Percentiles rank a stretch among this genome's conserved stretches.
Evolutionary conservation across 1,139 yeast species (phyloP).

Genomic region (Hyphopichia wangnamkhiaoensis): DNA sequence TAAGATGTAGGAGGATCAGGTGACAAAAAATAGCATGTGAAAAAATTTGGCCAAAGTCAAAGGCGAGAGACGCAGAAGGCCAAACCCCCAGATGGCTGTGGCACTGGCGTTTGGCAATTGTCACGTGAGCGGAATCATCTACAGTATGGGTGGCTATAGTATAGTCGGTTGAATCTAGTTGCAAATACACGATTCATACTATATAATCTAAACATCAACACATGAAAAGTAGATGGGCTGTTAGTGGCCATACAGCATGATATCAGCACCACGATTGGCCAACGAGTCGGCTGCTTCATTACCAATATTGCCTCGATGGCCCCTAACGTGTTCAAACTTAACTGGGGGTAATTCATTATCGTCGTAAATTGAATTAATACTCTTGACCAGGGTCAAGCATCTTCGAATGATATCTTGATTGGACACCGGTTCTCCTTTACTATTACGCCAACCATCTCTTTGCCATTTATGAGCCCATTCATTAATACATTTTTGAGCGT

Average conservation of each 20-base stretch:
- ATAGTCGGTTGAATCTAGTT: too few species aligned
- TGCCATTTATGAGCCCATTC: conserved; percentile 58
- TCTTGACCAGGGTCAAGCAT: conserved; percentile 21
- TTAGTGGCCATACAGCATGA: conserved; percentile 10
- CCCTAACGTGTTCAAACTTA: conserved; percentile 60
- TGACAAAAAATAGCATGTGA: too few species aligned
- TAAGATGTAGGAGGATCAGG: too few species aligned
- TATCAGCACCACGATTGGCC: conserved; percentile 66
- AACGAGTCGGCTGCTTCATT: conserved; percentile 77
- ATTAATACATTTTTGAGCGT: conserved; percentile 49
- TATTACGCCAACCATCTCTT: conserved; percentile 51
- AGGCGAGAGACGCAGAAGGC: too few species aligned
- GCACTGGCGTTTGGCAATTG: too few species aligned
- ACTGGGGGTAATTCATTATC: conserved; percentile 34
- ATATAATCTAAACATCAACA: too few species aligned
- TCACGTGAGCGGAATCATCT: too few species aligned
- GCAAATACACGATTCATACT: too few species aligned
- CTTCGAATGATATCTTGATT: conserved; percentile 52
- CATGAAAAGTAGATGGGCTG: too few species aligned
- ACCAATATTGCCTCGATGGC: conserved; percentile 70
- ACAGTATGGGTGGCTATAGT: too few species aligned
- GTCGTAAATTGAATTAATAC: conserved; percentile 28
- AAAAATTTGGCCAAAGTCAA: too few species aligned
- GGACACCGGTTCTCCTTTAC: conserved; percentile 45
- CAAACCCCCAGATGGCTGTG: too few species aligned